Percentiles rank a stretch among this genome's conserved stretches.
phyloP scores from a whole-genome alignment of 2,329 filamentous ascomycete genomes.

The Pestalotiopsis sp. region DNA sequence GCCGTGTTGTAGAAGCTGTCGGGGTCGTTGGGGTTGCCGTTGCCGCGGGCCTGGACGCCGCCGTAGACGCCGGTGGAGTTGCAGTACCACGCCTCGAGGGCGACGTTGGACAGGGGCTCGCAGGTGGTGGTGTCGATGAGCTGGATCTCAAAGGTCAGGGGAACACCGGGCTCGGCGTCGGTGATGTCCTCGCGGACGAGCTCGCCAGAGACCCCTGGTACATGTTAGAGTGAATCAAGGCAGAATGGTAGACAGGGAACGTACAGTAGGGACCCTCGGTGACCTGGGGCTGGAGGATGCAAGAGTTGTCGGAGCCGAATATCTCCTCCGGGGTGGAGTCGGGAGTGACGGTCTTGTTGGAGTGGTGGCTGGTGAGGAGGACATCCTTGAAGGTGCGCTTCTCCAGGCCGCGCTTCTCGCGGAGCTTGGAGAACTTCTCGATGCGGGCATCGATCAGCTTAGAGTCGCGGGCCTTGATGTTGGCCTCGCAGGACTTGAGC shows the following conservation, averaged over 20 bases:
- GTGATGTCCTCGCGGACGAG: slow-evolving; percentile 13
- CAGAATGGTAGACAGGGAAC: no score
- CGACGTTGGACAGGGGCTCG: slow-evolving; percentile 15
- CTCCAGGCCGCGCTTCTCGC: slow-evolving; percentile 14
- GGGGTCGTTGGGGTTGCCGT: slow-evolving; percentile 11
- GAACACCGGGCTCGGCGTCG: slow-evolving; percentile 14
- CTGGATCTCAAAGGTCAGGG: slow-evolving; percentile 13
- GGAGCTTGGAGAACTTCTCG: slow-evolving; percentile 10
- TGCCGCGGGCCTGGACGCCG: slow-evolving; percentile 6
- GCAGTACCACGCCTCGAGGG: slow-evolving; percentile 14
- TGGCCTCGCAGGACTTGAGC: slow-evolving; percentile 4
- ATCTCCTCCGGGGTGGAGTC: slow-evolving; percentile 37
- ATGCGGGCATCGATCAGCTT: slow-evolving; percentile 4
- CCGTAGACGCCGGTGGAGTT: slow-evolving; percentile 15
- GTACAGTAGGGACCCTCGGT: slow-evolving; percentile 56
- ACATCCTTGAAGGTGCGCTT: slow-evolving; percentile 35
- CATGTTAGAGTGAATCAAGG: no score
- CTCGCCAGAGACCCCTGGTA: slow-evolving; percentile 35
- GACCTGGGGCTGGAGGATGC: slow-evolving; percentile 52
- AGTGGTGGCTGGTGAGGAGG: slow-evolving; percentile 13
- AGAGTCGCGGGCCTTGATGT: slow-evolving; percentile 11
- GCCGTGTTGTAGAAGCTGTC: slow-evolving; percentile 4
- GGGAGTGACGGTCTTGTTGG: slow-evolving; percentile 35
- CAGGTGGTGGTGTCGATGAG: slow-evolving; percentile 15
- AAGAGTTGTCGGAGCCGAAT: slow-evolving; percentile 46